Base-by-base conservation (phyloP, 2,329 filamentous ascomycete species). In the Fusarium papillatum region DNA sequence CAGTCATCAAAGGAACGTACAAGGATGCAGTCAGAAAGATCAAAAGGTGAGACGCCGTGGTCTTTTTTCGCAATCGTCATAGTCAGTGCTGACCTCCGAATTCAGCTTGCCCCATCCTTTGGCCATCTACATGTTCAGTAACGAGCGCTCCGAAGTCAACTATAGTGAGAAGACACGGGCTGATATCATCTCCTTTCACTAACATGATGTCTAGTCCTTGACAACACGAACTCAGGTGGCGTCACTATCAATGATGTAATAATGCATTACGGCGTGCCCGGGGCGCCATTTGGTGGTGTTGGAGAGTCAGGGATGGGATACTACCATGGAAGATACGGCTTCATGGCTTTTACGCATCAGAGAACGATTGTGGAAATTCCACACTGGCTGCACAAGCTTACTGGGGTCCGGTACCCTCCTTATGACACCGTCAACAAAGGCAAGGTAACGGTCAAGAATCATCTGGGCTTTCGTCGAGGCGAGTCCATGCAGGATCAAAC, bases 241-340 rank as follows among this genome's bases (percentile, higher is more conserved):
- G 85, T 87, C 60, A 87, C 85, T 0, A 80, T 88, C 74, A 88
- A 88, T 71, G 86, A 87, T 71, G 79, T 82, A 17, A 75, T 83
- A 38, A 73, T 86, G 8, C 87, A 88, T 57, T 81, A 82, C 29
- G 78, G 75, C 1, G 80, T 85, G n/a, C 80, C 81, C 1, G 80
- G 78, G 16, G 84, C 84, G 1, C 86, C 87, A 1, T 88, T 88
- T 69, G 87, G 87, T 17, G 87, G 87, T 8, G 84, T 87, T 22
- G 87, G 87, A 16, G 81, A 82, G 16, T 86, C 84, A 1, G 87
- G 87, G 4, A 80, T 82, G 29, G 87, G 87, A 22, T 77, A 79
- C 22, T 87, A 88, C 72, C 86, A 87, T 66, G 87, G 87, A 7
- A 76, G 78, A 53, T 82, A 84, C 68, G 84, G 86, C 29, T 82